Percentiles rank a stretch among this genome's conserved stretches.
Conservation (phyloP, 768 basidiomycete species). For the Naganishia onofrii region DNA sequence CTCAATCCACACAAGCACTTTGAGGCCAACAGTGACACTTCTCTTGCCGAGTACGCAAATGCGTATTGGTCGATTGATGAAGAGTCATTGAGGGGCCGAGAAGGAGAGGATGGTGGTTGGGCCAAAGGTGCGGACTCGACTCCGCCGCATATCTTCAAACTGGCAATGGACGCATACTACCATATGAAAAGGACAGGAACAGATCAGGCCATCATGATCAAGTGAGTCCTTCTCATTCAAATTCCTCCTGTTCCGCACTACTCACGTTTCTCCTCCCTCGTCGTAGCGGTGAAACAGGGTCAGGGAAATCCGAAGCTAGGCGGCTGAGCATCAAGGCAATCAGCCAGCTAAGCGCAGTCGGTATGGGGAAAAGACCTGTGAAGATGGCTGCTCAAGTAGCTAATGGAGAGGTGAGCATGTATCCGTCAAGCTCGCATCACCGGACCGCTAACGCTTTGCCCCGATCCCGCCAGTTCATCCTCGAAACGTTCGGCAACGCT, state of each 20-base stretch:
- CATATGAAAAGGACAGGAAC: slow-evolving; percentile 91
- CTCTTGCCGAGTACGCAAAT: slow-evolving; percentile 78
- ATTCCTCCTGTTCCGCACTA: slow-evolving; percentile 2
- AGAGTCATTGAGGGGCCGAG: slow-evolving; percentile 49
- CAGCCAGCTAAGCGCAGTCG: slow-evolving; percentile 82
- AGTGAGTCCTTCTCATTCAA: slow-evolving; percentile 58
- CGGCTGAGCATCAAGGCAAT: slow-evolving; percentile 87
- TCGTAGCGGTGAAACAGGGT: slow-evolving; percentile 80
- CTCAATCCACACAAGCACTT: slow-evolving; percentile 93
- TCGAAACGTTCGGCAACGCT: slow-evolving; percentile 90
- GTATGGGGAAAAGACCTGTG: slow-evolving; percentile 87
- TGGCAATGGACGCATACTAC: slow-evolving; percentile 88
- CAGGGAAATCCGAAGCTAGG: slow-evolving; percentile 89
- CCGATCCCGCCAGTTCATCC: slow-evolving; percentile 63
- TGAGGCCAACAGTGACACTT: slow-evolving; percentile 73
- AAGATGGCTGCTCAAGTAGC: slow-evolving; percentile 84
- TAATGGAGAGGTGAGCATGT: slow-evolving; percentile 63
- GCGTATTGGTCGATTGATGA: slow-evolving; percentile 67
- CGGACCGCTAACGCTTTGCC: neutral
- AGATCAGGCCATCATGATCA: slow-evolving; percentile 85
- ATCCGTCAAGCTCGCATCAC: neutral
- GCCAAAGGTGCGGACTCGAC: slow-evolving; percentile 60
- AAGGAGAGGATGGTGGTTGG: slow-evolving; percentile 41
- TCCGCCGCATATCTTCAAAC: slow-evolving; percentile 83
- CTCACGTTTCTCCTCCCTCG: neutral